Base-by-base conservation (phyloP, 2,329 filamentous ascomycete species). In the Clarireedia sp. region DNA sequence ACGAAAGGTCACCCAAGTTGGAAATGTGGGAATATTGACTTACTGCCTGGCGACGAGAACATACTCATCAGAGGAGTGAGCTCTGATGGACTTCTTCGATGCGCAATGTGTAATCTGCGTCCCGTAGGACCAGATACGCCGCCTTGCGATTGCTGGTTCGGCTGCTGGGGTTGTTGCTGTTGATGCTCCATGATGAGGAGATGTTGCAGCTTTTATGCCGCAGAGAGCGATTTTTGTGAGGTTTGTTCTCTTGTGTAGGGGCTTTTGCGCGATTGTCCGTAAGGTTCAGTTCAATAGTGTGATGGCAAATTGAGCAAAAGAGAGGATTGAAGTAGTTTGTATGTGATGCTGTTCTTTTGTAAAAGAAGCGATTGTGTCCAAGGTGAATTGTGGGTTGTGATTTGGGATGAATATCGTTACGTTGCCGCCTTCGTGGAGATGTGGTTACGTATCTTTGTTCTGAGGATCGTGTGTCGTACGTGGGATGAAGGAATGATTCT, bases 11-110 rank as follows among this genome's bases (percentile, higher is more conserved):
- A 50, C 48, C 53, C 56, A 53, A n/a, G 9, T 12, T 60, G 37
- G 56, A 47, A 60, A 24, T 36, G 50, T 58, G 54, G 41, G 41
- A 41, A n/a, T 8, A 19, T 60, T 57, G 54, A 79, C 82, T 79
- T 77, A 86, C 82, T 84, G 72, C 77, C 78, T 63, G 79, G 78
- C 62, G 59, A 63, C 24, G 62, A 66, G 73, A 81, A 90, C 89
- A 83, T 89, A 90, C 90, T 95, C 89, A 97, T 95, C 73, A 97
- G 78, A 62, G 92, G 94, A 57, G 92, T 97, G 73, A 97, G 80
- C 80, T 97, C 94, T 65, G 94, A 97, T 63, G 92, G 94, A 76
- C 90, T 96, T 74, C 92, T 86, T 70, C 92, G 87, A 78, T 97
- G 92, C 69, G 92, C 92, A 75, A 97, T 96, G 77, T 97, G 91